A percentile compares a stretch with the other conserved stretches of the same genome.
Evolutionary conservation across 2,329 filamentous ascomycete genomes (phyloP).

Genomic region (Aspergillus amoenus): DNA sequence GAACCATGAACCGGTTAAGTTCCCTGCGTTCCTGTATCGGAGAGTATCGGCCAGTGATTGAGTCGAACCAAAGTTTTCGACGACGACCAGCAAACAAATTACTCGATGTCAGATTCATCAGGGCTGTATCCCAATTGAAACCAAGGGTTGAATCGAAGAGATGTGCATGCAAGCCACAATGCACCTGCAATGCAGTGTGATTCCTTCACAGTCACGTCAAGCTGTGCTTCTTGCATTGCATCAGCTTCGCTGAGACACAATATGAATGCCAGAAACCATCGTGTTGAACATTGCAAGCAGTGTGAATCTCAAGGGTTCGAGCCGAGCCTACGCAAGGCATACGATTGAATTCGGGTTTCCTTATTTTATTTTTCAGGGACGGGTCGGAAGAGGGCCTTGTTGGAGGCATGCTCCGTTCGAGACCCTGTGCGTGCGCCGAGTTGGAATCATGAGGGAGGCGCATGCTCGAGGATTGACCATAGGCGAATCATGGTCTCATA

Average conservation of each 20-base stretch:
- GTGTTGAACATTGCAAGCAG: neutral
- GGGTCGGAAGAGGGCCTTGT: neutral
- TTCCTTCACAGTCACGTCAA: conserved; percentile 1
- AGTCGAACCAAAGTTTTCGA: neutral
- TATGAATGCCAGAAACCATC: neutral
- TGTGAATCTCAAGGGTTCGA: no score
- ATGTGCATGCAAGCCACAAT: conserved; percentile 6
- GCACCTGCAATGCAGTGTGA: conserved; percentile 4
- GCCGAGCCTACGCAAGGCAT: neutral
- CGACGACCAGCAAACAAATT: neutral
- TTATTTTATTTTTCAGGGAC: neutral
- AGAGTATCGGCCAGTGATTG: neutral
- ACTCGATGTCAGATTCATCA: neutral
- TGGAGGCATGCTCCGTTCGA: neutral
- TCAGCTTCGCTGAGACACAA: neutral
- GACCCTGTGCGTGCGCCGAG: neutral
- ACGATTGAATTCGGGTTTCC: neutral
- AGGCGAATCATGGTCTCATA: neutral
- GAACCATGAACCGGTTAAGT: neutral
- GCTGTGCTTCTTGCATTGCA: neutral
- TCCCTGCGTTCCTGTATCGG: neutral
- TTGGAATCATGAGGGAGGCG: neutral
- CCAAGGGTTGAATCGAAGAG: neutral
- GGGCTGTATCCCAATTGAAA: neutral
- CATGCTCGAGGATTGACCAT: neutral